phyloP scores from a whole-genome alignment of 176 grass and related monocot genomes.

The Avena eriantha region DNA sequence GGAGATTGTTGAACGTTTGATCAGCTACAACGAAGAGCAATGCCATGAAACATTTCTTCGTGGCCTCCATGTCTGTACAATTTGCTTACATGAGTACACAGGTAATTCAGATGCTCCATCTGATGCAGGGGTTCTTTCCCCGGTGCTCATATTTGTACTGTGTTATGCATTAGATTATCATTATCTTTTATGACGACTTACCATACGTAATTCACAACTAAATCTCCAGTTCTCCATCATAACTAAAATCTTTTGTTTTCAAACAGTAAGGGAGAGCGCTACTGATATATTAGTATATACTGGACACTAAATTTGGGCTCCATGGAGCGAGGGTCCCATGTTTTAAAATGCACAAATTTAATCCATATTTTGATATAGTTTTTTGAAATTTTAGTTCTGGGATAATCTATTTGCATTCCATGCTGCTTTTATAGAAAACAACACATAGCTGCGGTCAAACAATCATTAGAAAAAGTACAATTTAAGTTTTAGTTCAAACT shows the following conservation, averaged over 20 bases:
- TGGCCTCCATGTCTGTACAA: slow-evolving; percentile 52
- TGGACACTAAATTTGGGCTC: neutral
- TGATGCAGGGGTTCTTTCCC: neutral
- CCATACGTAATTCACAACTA: neutral
- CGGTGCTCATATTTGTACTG: neutral
- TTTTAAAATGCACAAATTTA: neutral
- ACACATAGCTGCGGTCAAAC: neutral
- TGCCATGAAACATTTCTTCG: slow-evolving; percentile 55
- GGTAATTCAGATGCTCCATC: slow-evolving; percentile 31
- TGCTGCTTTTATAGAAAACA: neutral
- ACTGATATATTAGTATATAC: slow-evolving; percentile 11
- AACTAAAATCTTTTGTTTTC: neutral
- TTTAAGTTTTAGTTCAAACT: neutral
- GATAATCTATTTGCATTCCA: neutral
- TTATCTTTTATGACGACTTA: neutral
- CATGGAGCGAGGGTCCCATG: slow-evolving; percentile 22
- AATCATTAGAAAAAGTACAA: neutral
- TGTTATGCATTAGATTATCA: slow-evolving; percentile 14
- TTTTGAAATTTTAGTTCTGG: neutral
- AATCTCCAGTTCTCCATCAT: neutral
- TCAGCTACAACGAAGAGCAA: slow-evolving; percentile 56
- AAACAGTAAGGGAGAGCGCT: neutral
- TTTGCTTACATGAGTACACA: slow-evolving; percentile 54
- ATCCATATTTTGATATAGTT: neutral
- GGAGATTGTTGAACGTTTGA: slow-evolving; percentile 45